phyloP scores from a whole-genome alignment of 2,329 filamentous ascomycete genomes.

The Aureobasidium sp. region DNA sequence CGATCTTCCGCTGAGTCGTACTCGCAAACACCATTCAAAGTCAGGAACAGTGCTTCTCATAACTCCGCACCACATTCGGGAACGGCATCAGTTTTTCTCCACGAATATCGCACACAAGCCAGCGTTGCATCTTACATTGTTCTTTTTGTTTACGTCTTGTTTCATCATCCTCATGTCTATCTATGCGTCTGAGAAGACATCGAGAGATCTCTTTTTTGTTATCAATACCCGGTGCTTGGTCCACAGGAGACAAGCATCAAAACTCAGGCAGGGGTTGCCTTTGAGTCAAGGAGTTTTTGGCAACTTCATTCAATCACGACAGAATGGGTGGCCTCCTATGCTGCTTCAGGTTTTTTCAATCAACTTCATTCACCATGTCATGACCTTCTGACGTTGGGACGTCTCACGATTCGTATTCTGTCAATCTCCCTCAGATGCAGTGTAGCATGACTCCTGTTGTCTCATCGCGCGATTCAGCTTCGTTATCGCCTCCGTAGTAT shows the following conservation, averaged over 20 bases:
- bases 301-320: neutral
- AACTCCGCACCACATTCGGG: neutral
- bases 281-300: neutral
- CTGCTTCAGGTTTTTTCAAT: neutral
- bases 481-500: neutral
- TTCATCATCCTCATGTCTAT: neutral
- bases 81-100: neutral
- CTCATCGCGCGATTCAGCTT: neutral
- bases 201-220: neutral
- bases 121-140: neutral
- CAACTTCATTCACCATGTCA: neutral
- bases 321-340: neutral
- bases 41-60: neutral
- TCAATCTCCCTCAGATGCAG: neutral
- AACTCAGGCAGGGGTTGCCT: neutral
- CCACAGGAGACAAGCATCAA: neutral
- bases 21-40: neutral
- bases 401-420: conserved; percentile 4
- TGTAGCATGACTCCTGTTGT: neutral
- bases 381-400: neutral
- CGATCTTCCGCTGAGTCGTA: conserved; percentile 7
- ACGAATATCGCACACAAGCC: neutral
- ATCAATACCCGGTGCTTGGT: conserved; percentile 6
- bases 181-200: neutral
- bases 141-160: neutral